Conservation (phyloP, 2,329 filamentous ascomycete species). For the Botrytis pseudocinerea region DNA sequence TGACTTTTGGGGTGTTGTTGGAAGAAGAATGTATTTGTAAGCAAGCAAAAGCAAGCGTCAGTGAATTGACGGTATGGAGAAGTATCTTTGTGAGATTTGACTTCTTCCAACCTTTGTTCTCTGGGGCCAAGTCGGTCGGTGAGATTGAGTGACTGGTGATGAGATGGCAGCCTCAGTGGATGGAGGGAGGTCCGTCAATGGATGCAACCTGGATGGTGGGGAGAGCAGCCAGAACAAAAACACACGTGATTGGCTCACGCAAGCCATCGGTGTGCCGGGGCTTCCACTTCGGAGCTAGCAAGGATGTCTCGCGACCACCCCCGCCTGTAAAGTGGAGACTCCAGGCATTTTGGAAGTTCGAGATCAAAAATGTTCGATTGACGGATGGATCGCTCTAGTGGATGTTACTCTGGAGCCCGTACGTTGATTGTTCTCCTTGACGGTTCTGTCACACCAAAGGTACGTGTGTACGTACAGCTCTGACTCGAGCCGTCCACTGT, state of each 20-base stretch:
- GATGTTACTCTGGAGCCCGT: background rate
- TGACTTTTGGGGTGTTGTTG: too few species aligned
- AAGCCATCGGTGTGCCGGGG: background rate
- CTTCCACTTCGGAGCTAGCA: background rate
- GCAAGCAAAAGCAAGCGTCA: too few species aligned
- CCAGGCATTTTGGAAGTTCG: conserved; percentile 6
- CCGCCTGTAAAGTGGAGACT: conserved; percentile 1
- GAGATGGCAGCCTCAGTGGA: background rate
- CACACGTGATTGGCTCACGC: background rate
- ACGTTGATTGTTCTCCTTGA: background rate
- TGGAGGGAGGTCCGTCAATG: background rate
- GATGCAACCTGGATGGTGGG: background rate
- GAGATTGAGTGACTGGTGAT: background rate
- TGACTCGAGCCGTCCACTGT: background rate
- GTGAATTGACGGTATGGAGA: background rate
- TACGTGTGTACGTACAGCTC: background rate
- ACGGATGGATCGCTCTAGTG: background rate
- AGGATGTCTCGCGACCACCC: background rate
- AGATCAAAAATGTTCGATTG: conserved; percentile 2
- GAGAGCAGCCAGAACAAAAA: background rate
- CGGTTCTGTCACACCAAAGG: background rate
- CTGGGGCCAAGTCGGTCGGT: background rate
- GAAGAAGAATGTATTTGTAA: too few species aligned
- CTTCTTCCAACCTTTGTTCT: background rate
- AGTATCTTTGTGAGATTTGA: background rate